Evolutionary conservation across 2,329 filamentous ascomycete species (phyloP), one percentile per base, ranked within the genome.

Genomic region (Colletotrichum spaethianum): DNA sequence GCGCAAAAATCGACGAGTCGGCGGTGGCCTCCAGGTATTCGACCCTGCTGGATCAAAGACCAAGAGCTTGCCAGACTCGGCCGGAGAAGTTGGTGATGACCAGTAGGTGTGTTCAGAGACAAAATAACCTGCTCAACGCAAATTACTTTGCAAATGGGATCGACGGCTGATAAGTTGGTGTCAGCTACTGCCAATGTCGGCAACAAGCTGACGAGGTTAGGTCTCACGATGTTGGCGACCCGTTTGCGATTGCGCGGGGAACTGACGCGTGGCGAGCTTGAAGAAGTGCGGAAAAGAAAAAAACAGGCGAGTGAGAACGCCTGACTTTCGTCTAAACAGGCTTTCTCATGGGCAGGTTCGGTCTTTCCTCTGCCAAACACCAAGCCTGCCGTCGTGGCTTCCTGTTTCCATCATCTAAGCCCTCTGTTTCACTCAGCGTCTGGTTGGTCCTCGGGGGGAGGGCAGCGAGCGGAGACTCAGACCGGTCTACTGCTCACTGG

Each of bases 361-460:
- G 52, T 48, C 65, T 63, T 68, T 52, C 65, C 57, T 69, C 57
- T 59, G 36, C 50, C 48, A 63, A 72, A 63, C 57, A 69, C 42
- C 63, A 48, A 57, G n/a, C 26, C 40, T 38, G 36, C 36, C 28
- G 26, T 68, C 65, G 69, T 72, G 69, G 59, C 69, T 72, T 72
- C 69, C 69, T 69, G 50, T 60, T 72, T 63, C 31, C 59, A 68
- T 38, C 44, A 23, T 46, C 38, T 44, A 55, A 36, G 57, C 57
- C 31, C 59, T 55, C 33, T 63, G 69, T 72, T 72, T 72, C 69
- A 38, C 28, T 26, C 46, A 42, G 66, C 38, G 57, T 40, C 53
- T 59, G 52, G 33, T 31, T 31, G 38, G 28, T 7, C 46, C 12
- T 59, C 23, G 33, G 20, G 59, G 59, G 28, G 44, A 57, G 36